These are phyloP conservation scores for Lactifluus hygrophoroides DNA, from an alignment of 768 basidiomycete genomes.

Conservation along the genomic window DNA sequence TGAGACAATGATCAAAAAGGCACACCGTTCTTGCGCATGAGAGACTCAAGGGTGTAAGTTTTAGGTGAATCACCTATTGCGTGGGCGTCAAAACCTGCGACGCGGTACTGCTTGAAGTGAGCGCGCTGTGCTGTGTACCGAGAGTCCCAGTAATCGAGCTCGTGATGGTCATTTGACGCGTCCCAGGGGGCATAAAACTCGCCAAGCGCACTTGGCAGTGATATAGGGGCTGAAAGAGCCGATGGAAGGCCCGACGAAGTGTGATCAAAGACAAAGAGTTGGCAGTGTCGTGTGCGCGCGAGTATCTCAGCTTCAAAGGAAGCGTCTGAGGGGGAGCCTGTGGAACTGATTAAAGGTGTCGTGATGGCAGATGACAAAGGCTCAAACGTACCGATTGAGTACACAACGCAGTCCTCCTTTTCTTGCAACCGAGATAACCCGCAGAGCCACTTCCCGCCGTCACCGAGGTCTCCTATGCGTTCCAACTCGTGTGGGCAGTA, in stretches of 20 bases:
- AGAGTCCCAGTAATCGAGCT: slow-evolving; percentile 27
- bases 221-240: slow-evolving; percentile 23
- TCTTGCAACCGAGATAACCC: slow-evolving; percentile 46
- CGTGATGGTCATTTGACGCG: slow-evolving; percentile 21
- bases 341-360: not conserved
- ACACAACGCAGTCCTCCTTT: slow-evolving; percentile 50
- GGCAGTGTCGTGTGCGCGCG: slow-evolving; percentile 36
- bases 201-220: not conserved
- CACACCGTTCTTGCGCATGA: slow-evolving; percentile 37
- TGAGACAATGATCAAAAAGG: not conserved
- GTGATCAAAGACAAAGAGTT: slow-evolving; percentile 57
- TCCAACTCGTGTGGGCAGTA: slow-evolving; percentile 37
- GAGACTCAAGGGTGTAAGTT: slow-evolving; percentile 37
- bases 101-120: slow-evolving; percentile 36
- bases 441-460: slow-evolving; percentile 67
- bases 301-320: slow-evolving; percentile 57
- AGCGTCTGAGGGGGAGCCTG: slow-evolving; percentile 49
- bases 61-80: slow-evolving; percentile 26
- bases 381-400: slow-evolving; percentile 43
- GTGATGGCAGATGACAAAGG: not conserved
- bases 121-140: slow-evolving; percentile 28
- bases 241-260: slow-evolving; percentile 14
- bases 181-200: slow-evolving; percentile 14
- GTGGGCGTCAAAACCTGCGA: slow-evolving; percentile 34
- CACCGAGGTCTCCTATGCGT: slow-evolving; percentile 44